phyloP scores from a whole-genome alignment of 2,329 filamentous ascomycete genomes.

The Pseudopithomyces chartarum region DNA sequence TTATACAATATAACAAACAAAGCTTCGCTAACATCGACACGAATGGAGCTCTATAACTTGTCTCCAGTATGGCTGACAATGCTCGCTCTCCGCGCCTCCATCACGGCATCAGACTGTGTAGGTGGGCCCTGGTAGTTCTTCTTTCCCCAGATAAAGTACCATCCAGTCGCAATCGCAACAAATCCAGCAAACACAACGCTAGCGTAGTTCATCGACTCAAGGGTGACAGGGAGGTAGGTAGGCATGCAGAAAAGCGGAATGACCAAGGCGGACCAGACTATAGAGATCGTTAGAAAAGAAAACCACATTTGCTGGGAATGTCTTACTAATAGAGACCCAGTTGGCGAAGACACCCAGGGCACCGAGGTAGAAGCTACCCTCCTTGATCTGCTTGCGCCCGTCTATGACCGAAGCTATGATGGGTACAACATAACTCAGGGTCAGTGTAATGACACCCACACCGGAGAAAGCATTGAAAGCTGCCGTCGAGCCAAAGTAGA shows the following conservation, averaged over 20 bases:
- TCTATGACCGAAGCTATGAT: slow-evolving; percentile 67
- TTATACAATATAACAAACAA: background rate
- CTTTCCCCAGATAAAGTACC: slow-evolving; percentile 73
- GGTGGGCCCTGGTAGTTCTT: slow-evolving; percentile 70
- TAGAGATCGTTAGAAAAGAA: slow-evolving; percentile 8
- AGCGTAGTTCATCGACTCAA: slow-evolving; percentile 71
- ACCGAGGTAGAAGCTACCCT: slow-evolving; percentile 66
- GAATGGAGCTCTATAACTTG: slow-evolving; percentile 11
- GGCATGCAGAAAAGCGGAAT: slow-evolving; percentile 79
- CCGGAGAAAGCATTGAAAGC: slow-evolving; percentile 77
- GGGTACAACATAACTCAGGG: slow-evolving; percentile 69
- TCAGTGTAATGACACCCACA: slow-evolving; percentile 72
- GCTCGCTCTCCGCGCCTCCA: slow-evolving; percentile 40
- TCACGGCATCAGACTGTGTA: slow-evolving; percentile 38
- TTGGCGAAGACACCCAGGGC: slow-evolving; percentile 66
- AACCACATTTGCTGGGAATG: slow-evolving; percentile 29
- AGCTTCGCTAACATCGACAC: background rate
- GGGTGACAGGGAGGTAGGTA: slow-evolving; percentile 63
- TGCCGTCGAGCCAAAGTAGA: slow-evolving; percentile 71
- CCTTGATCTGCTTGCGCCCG: slow-evolving; percentile 63
- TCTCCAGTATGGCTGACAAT: slow-evolving; percentile 20
- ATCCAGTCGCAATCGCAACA: slow-evolving; percentile 62
- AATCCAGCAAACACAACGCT: slow-evolving; percentile 75
- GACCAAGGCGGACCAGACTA: slow-evolving; percentile 67
- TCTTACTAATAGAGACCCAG: slow-evolving; percentile 65